Base-by-base conservation (phyloP, 1,284 basidiomycete genomes). In the Boletus mariae region DNA sequence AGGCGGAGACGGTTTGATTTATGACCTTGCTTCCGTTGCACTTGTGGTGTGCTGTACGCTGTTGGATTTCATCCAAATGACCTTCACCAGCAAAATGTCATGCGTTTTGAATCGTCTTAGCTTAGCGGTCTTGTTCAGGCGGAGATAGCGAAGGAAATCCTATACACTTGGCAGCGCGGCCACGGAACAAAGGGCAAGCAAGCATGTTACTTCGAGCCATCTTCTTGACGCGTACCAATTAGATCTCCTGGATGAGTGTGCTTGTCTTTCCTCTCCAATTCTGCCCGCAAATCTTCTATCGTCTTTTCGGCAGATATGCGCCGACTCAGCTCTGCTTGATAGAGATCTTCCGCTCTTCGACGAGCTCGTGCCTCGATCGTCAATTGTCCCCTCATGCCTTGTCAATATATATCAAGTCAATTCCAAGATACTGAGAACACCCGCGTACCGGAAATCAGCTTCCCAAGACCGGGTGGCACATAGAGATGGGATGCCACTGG, bases 381-480 rank as follows among this genome's bases (percentile, higher is more conserved):
- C 34, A 74, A 60, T 34, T 71, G 64, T 53, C 59, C 67, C 42
- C 61, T 70, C 74, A 74, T 75, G 54, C 63, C 72, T 70, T 57
- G 49, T 46, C 17, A 47, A 35, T 28, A 45, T 4, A 23, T 23
- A 49, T 68, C n/a, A 54, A 48, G 26, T 49, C 29, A 41, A 40
- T 23, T 35, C 42, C 3, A 17, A 45, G n/a, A 35, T 32, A n/a
- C 29, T 25, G 52, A 52, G 23, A 10, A 47, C 25, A 37, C 7
- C 32, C 23, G 43, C 68, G 46, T 52, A 75, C 72, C 64, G 35
- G 68, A 63, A 41, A 75, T 61, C 37, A 75, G 69, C 46, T 63
- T 70, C 35, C 62, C 64, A 8, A 75, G 58, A 9, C 62, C 57
- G 1, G 70, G 68, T 0, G 73, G 73, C 10, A 75, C 66, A 49